These are phyloP conservation scores for Pseudogymnoascus sp. DNA, from an alignment of 2,329 filamentous ascomycete genomes.

Conservation along the genomic window DNA sequence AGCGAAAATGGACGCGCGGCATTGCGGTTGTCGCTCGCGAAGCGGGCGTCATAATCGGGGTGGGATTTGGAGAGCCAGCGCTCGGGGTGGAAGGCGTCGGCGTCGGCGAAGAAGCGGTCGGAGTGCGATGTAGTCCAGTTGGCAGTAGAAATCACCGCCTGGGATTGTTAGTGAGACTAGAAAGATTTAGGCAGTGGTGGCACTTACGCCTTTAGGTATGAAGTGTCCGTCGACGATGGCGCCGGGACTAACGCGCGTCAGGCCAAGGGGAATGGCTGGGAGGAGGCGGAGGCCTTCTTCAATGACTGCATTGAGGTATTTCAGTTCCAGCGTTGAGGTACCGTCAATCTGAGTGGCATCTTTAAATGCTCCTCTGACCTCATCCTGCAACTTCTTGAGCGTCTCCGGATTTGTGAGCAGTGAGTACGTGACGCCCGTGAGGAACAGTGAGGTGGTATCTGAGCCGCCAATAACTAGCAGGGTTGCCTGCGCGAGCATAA, in stretches of 20 bases:
- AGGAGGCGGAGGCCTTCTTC: conserved; percentile 30
- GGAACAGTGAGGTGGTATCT: conserved; percentile 28
- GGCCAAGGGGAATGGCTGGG: conserved; percentile 25
- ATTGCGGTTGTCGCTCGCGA: conserved; percentile 25
- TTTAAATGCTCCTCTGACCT: conserved; percentile 28
- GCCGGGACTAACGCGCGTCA: conserved; percentile 12
- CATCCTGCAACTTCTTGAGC: conserved; percentile 23
- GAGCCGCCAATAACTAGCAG: conserved; percentile 21
- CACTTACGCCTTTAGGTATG: conserved; percentile 11
- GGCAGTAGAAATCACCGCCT: neutral
- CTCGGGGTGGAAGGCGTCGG: conserved; percentile 27
- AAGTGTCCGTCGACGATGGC: conserved; percentile 11
- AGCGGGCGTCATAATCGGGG: conserved; percentile 22
- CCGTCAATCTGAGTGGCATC: conserved; percentile 28
- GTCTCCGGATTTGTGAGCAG: conserved; percentile 9
- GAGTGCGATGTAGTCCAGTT: conserved; percentile 28
- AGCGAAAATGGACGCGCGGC: conserved; percentile 27
- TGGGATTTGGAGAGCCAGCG: conserved; percentile 30
- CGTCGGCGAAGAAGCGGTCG: conserved; percentile 24
- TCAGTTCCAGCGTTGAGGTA: conserved; percentile 22
- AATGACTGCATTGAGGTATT: conserved; percentile 32
- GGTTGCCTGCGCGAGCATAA: neutral
- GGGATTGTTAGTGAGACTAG: neutral
- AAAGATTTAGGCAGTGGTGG: conserved; percentile 22
- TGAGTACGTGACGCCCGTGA: conserved; percentile 19